Evolutionary conservation across 345 rosid species (phyloP).

Genomic region (Excoecaria cochinchinensis): DNA sequence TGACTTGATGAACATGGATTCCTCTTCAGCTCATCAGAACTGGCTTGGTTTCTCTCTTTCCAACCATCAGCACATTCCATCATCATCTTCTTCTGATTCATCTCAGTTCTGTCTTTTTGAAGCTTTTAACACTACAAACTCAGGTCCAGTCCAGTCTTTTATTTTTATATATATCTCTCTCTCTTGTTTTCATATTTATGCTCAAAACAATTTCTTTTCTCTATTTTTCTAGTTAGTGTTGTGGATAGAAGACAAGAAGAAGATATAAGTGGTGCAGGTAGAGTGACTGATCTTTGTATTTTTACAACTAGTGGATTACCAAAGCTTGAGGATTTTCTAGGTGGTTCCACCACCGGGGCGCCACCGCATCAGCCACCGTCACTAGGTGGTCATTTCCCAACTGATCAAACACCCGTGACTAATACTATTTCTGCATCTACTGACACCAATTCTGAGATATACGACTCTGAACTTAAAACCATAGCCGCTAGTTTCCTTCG

Average conservation of each 20-base stretch:
- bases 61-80: constrained; percentile 15
- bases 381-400: constrained; percentile 22
- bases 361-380: constrained; percentile 18
- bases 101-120: constrained; percentile 23
- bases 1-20: constrained; percentile 14
- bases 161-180: too few species aligned
- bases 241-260: constrained; percentile 29
- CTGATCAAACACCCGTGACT: constrained; percentile 32
- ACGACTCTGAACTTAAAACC: constrained; percentile 70
- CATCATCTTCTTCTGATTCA: constrained; percentile 3
- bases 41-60: constrained; percentile 34
- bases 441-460: constrained; percentile 33
- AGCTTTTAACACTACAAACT: constrained; percentile 25
- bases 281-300: constrained; percentile 46
- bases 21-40: constrained; percentile 15
- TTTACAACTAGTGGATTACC: constrained; percentile 47
- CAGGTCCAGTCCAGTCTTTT: constrained; percentile 24
- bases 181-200: too few species aligned
- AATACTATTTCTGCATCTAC: constrained; percentile 16
- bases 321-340: constrained; percentile 73
- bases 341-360: constrained; percentile 33
- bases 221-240: constrained; percentile 5
- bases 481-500: constrained; percentile 77
- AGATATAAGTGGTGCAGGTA: constrained; percentile 24
- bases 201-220: too few species aligned